Evolutionary conservation across 768 basidiomycete genomes (phyloP).

Genomic region (Pholiota microspora): DNA sequence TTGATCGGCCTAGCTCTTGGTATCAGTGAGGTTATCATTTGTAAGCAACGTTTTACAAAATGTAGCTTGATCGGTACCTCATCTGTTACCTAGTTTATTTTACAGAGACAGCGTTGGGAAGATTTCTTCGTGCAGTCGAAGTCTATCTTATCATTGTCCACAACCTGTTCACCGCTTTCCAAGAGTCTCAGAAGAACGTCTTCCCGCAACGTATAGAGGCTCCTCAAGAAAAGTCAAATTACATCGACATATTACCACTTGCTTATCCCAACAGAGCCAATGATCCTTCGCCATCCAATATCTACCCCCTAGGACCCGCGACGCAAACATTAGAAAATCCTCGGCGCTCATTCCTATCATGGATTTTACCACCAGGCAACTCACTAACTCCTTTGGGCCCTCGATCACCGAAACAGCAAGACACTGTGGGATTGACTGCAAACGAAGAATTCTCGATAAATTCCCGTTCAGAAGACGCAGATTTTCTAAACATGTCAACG

Average conservation of each 20-base stretch:
- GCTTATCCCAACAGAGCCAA: not conserved
- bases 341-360: not conserved
- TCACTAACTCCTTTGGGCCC: too few species aligned
- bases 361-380: not conserved
- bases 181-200: not conserved
- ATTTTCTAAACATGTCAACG: not conserved
- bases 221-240: conserved; percentile 1
- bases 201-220: not conserved
- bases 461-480: not conserved
- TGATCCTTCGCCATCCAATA: not conserved
- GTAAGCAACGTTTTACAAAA: conserved; percentile 40
- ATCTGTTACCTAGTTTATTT: conserved; percentile 50
- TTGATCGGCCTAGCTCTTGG: conserved; percentile 50
- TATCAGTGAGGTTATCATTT: conserved; percentile 51
- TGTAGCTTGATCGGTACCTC: not conserved
- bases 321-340: not conserved
- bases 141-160: conserved; percentile 62
- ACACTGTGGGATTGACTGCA: not conserved
- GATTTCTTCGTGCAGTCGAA: conserved; percentile 62
- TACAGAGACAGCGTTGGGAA: conserved; percentile 68
- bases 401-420: not conserved
- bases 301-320: not conserved
- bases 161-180: conserved; percentile 43
- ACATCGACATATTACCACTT: conserved; percentile 1
- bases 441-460: not conserved